Evolutionary conservation across 108 stramenopile genomes (phyloP).

Genomic region (Epithemia pelagica): DNA sequence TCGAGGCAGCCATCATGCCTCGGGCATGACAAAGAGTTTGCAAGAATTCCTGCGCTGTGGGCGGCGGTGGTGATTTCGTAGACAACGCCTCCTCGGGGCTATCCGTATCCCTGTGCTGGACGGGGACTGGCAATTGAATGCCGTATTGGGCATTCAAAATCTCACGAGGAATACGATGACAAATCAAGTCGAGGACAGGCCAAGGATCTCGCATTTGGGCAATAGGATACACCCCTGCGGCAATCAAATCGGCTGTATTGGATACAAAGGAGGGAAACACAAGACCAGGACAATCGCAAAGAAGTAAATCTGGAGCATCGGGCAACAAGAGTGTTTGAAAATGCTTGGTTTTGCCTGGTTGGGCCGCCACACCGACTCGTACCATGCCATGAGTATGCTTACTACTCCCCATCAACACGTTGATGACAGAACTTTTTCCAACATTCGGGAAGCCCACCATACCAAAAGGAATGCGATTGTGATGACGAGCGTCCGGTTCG

Average conservation of each 20-base stretch:
- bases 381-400: slow-evolving; percentile 80
- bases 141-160: slow-evolving; percentile 88
- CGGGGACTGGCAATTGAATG: slow-evolving; percentile 75
- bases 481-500: slow-evolving; percentile 46
- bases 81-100: slow-evolving; percentile 33
- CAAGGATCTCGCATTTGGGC: slow-evolving; percentile 95
- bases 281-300: slow-evolving; percentile 99
- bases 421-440: slow-evolving; percentile 96
- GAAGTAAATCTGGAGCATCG: slow-evolving; percentile 76
- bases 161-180: slow-evolving; percentile 83
- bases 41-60: slow-evolving; percentile 79
- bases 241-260: slow-evolving; percentile 91
- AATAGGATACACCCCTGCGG: slow-evolving; percentile 95
- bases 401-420: slow-evolving; percentile 90
- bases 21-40: slow-evolving; percentile 87
- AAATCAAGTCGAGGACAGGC: slow-evolving; percentile 85
- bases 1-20: slow-evolving; percentile 82
- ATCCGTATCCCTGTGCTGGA: no score
- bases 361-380: slow-evolving; percentile 93
- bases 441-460: slow-evolving; percentile 98
- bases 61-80: slow-evolving; percentile 53
- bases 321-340: slow-evolving; percentile 95
- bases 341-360: slow-evolving; percentile 99
- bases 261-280: slow-evolving; percentile 99
- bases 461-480: slow-evolving; percentile 79